phyloP scores from a whole-genome alignment of 352 stramenopile genomes.

The Pythium sukuiense region DNA sequence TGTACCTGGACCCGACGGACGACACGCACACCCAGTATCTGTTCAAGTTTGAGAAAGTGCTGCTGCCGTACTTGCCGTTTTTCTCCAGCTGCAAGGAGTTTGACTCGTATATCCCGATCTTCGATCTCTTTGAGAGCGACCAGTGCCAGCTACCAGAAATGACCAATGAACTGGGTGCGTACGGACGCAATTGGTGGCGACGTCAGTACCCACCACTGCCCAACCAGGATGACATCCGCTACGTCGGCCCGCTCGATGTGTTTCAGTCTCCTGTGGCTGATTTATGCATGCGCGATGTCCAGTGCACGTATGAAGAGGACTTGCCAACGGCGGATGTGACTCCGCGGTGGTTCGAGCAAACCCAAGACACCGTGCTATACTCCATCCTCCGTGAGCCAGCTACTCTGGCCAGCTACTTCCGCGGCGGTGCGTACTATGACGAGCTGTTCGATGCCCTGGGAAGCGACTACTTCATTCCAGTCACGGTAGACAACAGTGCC shows the following conservation, averaged over 20 bases:
- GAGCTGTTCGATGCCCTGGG: conserved; percentile 49
- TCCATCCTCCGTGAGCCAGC: conserved; percentile 92
- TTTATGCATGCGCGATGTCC: conserved; percentile 85
- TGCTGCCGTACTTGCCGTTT: conserved; percentile 96
- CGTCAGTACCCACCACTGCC: conserved; percentile 82
- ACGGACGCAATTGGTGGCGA: conserved; percentile 72
- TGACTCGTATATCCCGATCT: conserved; percentile 95
- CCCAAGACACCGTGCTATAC: conserved; percentile 87
- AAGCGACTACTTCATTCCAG: conserved; percentile 94
- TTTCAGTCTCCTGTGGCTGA: conserved; percentile 89
- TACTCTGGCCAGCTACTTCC: conserved; percentile 87
- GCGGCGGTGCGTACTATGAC: conserved; percentile 71
- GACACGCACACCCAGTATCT: conserved; percentile 43
- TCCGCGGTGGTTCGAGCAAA: conserved; percentile 96
- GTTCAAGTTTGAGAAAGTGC: conserved; percentile 77
- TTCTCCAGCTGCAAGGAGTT: conserved; percentile 96
- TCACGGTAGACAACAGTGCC: conserved; percentile 89
- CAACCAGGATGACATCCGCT: conserved; percentile 94
- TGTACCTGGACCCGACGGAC: conserved; percentile 62
- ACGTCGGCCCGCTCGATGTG: conserved; percentile 89
- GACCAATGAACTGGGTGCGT: conserved; percentile 61
- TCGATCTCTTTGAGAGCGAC: conserved; percentile 91
- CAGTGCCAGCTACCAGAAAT: conserved; percentile 88
- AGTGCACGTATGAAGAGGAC: conserved; percentile 95
- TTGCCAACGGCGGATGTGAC: conserved; percentile 86